Evolutionary conservation across 805 yeast genomes (phyloP), one percentile per base, ranked within the genome.

Genomic region (Lipomyces mesembrius): DNA sequence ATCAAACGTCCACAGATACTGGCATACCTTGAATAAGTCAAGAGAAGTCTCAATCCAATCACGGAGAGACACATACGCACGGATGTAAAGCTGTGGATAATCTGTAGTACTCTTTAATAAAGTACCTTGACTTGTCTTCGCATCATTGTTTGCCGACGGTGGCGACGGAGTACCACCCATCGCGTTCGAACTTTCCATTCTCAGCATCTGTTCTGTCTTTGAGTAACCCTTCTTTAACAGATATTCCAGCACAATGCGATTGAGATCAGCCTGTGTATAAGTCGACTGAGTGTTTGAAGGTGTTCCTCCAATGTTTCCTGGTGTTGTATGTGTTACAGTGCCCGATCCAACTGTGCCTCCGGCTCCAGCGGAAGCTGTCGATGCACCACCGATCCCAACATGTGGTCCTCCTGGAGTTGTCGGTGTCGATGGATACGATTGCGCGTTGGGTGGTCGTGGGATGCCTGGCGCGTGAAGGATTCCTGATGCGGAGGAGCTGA

Each of bases 171-270:
- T 54, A 39, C 61, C 25, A 20, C 76, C 77, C n/a, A 74, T 73
- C 2, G 77, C 74, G 34, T 76, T 68, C 51, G 81, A 74, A 35
- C 80, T 76, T 77, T 95, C 99, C 68, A 92, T 86, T 69, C 99
- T 85, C 60, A 95, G 83, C 88, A 93, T 91, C 2, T 97, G 92
- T 77, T 95, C 99, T 0, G 99, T 94, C 72, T 89, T 87, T 72
- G 90, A 93, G 75, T 92, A 95, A 2, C 99, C 99, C 77, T 93
- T 92, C 75, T 95, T 94, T 77, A 88, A 90, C 72, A 95, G 83
- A 74, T 94, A 95, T 74, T 95, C 99, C 74, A 95, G 82, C 43
- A 95, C 98, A 75, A 95, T 91, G 70, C 95, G 82, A 77, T 93
- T 94, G 76, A 95, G 83, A 77, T 95, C 98, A 4, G 94, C 92